Evolutionary conservation across 192 early-diverging fungal genomes (phyloP).

Genomic region (Backusella australiensis): DNA sequence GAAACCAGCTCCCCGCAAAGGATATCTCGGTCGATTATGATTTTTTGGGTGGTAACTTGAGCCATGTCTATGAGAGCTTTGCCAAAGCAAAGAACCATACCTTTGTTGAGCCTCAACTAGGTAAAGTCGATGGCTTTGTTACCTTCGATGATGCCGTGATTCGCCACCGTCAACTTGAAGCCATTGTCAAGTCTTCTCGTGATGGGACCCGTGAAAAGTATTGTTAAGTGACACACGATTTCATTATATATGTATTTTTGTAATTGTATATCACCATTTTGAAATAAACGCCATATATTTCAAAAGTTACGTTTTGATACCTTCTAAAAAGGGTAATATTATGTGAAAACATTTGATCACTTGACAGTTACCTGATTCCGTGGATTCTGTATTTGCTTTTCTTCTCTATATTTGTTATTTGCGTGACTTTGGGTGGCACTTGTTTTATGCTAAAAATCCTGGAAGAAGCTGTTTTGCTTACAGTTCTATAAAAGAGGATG

Average conservation of each 20-base stretch:
- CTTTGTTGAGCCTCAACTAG: background rate
- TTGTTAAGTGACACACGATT: background rate
- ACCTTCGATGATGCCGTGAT: background rate
- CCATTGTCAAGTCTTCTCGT: background rate
- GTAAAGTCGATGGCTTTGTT: background rate
- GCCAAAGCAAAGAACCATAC: background rate
- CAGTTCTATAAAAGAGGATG: too few relatives aligned
- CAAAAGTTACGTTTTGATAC: too few relatives aligned
- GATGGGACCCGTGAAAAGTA: background rate
- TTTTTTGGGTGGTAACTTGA: background rate
- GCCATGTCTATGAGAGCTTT: background rate
- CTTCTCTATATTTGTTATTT: background rate
- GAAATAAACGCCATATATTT: background rate
- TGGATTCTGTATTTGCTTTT: background rate
- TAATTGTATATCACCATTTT: background rate
- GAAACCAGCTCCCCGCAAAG: background rate
- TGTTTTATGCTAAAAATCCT: too few relatives aligned
- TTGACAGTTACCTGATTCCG: background rate
- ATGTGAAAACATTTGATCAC: background rate
- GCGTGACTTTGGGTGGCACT: too few relatives aligned
- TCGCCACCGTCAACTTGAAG: background rate
- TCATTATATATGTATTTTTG: too few relatives aligned
- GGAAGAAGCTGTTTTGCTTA: too few relatives aligned
- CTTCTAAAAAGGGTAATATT: background rate
- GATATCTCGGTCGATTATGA: background rate